These are phyloP conservation scores for Thecamonas trahens DNA, from an alignment of 78 protist genomes.

Conservation along the genomic window DNA sequence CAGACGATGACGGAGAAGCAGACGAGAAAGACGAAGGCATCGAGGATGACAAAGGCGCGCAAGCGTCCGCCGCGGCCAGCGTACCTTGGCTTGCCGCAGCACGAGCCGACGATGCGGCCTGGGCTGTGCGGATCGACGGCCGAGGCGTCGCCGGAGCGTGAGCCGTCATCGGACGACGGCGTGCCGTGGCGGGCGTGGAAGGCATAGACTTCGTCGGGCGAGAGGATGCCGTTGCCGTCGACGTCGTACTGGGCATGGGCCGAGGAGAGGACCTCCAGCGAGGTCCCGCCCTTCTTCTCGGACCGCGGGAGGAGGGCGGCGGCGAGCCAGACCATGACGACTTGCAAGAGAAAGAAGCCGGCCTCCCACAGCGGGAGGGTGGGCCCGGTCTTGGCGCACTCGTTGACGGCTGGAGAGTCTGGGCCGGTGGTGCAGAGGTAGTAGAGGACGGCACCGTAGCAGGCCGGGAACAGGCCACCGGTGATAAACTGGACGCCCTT, in stretches of 20 bases:
- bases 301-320: neutral
- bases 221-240: neutral
- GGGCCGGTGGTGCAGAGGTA: neutral
- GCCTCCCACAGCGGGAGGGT: neutral
- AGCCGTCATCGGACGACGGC: no score
- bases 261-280: neutral
- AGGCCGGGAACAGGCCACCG: neutral
- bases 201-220: neutral
- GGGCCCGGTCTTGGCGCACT: no score
- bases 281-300: neutral
- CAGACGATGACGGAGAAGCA: neutral
- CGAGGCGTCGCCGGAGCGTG: no score
- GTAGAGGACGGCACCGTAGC: neutral
- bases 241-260: neutral
- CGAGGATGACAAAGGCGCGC: neutral
- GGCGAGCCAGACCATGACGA: constrained; percentile 12
- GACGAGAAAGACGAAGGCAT: neutral
- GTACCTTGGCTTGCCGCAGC: neutral
- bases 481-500: constrained; percentile 10
- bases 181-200: neutral
- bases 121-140: no score
- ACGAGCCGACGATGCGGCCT: neutral
- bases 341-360: constrained; percentile 4
- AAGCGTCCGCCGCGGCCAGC: neutral
- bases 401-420: no score